phyloP scores from a whole-genome alignment of 305 asterid genomes.

The Solanum hybrid region DNA sequence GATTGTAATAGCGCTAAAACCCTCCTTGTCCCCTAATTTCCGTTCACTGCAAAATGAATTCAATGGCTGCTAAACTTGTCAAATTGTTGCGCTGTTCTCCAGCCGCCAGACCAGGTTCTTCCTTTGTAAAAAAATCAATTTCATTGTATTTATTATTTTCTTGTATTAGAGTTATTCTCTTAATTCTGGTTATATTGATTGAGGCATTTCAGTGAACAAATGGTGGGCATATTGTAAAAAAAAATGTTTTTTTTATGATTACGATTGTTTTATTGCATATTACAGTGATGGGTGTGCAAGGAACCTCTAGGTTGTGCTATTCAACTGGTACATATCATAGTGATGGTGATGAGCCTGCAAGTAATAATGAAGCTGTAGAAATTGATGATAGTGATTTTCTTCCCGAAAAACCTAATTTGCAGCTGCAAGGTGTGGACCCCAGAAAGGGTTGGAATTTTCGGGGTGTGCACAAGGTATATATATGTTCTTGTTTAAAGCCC shows the following conservation, averaged over 20 bases:
- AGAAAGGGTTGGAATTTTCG: conserved; percentile 83
- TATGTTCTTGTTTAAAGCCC: background rate
- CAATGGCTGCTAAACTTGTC: conserved; percentile 27
- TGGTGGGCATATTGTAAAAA: background rate
- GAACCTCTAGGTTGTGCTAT: conserved; percentile 37
- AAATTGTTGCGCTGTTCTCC: conserved; percentile 29
- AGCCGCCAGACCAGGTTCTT: conserved; percentile 16
- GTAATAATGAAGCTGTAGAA: conserved; percentile 13
- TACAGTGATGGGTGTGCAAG: conserved; percentile 35
- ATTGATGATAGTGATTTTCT: conserved; percentile 51
- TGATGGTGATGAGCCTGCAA: conserved; percentile 22
- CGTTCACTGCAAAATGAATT: conserved; percentile 26
- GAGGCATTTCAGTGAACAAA: conserved; percentile 16
- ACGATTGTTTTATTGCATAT: background rate
- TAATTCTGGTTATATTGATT: background rate
- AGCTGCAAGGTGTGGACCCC: conserved; percentile 81
- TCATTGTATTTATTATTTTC: background rate
- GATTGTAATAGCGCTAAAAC: conserved; percentile 21
- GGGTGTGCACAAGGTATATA: conserved; percentile 85
- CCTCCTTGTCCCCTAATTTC: conserved; percentile 19
- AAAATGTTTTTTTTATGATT: background rate
- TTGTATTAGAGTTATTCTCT: background rate
- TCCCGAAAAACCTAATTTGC: conserved; percentile 48
- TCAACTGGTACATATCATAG: conserved; percentile 40
- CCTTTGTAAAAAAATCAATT: conserved; percentile 18